These are phyloP conservation scores for Fusarium sulawesiense DNA, from an alignment of 2,329 filamentous ascomycete species.

Conservation along the genomic window DNA sequence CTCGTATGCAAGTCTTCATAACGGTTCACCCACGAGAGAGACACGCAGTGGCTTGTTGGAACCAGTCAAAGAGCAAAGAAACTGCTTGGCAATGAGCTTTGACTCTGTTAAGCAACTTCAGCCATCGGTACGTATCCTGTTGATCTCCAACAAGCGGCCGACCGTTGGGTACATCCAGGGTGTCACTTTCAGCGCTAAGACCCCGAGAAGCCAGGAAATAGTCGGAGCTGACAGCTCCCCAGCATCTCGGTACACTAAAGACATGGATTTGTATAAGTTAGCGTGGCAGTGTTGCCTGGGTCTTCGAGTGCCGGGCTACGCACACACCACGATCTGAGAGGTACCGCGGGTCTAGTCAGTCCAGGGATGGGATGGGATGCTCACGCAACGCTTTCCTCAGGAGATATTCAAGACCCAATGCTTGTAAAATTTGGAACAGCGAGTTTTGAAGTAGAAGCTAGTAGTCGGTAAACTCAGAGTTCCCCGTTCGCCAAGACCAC, in stretches of 20 bases:
- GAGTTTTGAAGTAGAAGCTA: neutral
- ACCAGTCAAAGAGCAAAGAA: neutral
- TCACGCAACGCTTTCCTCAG: neutral
- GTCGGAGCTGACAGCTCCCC: conserved; percentile 2
- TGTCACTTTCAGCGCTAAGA: neutral
- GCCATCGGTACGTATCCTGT: neutral
- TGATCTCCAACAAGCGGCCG: neutral
- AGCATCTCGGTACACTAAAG: neutral
- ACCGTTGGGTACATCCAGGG: neutral
- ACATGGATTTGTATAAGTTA: neutral
- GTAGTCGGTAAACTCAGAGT: neutral
- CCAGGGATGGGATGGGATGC: neutral
- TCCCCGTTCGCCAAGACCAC: conserved; percentile 2
- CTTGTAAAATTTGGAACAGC: neutral
- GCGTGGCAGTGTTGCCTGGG: neutral
- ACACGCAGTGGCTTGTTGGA: neutral
- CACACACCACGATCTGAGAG: neutral
- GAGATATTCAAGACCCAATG: neutral
- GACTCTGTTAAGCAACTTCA: neutral
- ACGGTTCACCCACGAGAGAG: neutral
- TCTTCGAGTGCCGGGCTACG: neutral
- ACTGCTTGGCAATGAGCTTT: conserved; percentile 1
- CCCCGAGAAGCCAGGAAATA: neutral
- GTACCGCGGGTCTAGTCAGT: neutral
- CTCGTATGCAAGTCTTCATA: neutral